A percentile compares a stretch with the other conserved stretches of the same genome.
Conservation (phyloP, 176 grass and related monocot genomes). For the Oryza meridionalis region DNA sequence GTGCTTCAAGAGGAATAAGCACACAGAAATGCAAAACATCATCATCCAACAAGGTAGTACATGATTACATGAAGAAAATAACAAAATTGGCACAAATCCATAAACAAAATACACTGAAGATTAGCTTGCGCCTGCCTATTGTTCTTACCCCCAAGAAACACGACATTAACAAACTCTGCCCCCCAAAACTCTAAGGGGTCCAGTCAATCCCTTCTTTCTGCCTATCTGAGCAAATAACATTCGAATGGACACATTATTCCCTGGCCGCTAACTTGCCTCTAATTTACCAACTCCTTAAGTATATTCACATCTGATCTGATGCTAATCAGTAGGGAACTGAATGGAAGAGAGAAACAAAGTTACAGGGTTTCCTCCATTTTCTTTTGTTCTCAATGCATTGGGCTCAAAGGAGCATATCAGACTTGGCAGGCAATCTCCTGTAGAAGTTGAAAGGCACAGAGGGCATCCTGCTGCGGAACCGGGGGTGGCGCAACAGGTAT, state of each 20-base stretch:
- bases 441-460: conserved; percentile 96
- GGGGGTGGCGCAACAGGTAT: conserved; percentile 82
- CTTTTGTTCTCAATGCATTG: conserved; percentile 13
- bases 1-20: not conserved
- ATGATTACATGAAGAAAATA: not conserved
- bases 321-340: conserved; percentile 48
- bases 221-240: conserved; percentile 38
- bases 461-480: conserved; percentile 84
- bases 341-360: conserved; percentile 39
- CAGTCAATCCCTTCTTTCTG: conserved; percentile 41
- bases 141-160: conserved; percentile 39
- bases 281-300: conserved; percentile 44
- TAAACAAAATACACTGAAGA: conserved; percentile 38
- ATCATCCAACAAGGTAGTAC: not conserved
- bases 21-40: conserved; percentile 1
- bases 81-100: conserved; percentile 41
- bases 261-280: conserved; percentile 29
- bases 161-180: conserved; percentile 12
- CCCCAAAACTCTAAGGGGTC: conserved; percentile 44
- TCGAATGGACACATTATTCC: conserved; percentile 46
- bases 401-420: conserved; percentile 80
- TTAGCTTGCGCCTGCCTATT: conserved; percentile 20
- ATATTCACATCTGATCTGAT: conserved; percentile 62
- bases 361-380: conserved; percentile 38
- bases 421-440: conserved; percentile 89